phyloP scores from a whole-genome alignment of 257 asterid species.

The Cordia subcordata region DNA sequence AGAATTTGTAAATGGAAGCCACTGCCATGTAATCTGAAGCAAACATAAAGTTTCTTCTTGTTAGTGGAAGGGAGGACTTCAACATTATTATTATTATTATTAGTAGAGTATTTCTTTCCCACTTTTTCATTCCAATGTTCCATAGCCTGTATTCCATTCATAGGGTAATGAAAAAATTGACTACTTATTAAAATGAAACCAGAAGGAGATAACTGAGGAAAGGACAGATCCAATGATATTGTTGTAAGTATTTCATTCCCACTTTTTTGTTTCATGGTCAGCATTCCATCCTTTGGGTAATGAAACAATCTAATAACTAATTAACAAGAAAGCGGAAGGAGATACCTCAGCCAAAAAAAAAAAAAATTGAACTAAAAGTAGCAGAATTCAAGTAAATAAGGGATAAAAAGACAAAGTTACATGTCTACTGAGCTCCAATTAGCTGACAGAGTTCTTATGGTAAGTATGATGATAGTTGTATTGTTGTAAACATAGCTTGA shows the following conservation, averaged over 20 bases:
- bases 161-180: background rate
- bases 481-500: background rate
- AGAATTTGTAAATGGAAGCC: conserved; percentile 93
- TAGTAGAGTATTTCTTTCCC: too few species aligned
- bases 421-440: too few species aligned
- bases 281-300: background rate
- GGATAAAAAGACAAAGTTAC: too few species aligned
- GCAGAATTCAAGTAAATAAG: background rate
- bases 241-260: too few species aligned
- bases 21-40: conserved; percentile 95
- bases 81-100: background rate
- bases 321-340: too few species aligned
- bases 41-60: background rate
- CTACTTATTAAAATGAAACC: too few species aligned
- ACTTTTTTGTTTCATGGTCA: too few species aligned
- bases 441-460: background rate
- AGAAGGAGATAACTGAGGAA: too few species aligned
- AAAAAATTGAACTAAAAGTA: too few species aligned
- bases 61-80: background rate
- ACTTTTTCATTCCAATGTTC: too few species aligned
- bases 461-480: background rate
- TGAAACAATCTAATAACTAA: background rate
- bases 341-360: background rate
- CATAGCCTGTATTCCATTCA: background rate
- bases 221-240: too few species aligned